Base-by-base conservation (phyloP, 306 rosid species). In the Hippophae gyantsensis region DNA sequence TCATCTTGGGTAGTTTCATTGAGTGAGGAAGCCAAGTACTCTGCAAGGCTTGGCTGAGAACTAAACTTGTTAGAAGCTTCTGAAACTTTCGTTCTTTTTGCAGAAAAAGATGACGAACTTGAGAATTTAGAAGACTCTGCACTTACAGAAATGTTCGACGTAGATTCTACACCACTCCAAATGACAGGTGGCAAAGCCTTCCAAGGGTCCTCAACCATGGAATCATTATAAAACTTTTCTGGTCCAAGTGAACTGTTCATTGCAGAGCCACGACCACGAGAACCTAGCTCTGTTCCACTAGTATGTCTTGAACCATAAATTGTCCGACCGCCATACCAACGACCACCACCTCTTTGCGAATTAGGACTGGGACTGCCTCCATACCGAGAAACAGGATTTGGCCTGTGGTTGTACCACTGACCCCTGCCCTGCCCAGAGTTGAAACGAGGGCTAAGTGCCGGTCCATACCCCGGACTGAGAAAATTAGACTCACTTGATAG, bases 151-250 rank as follows among this genome's bases (percentile, higher is more conserved):
- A 47, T 25, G 38, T 50, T 64, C 25, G 49, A 57, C 47, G 65
- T 23, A 61, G 54, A 44, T 57, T 10, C 26, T 8, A 38, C 45
- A n/a, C 65, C 63, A 51, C 61, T 79, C 89, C 87, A 78, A 38
- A 68, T 23, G 18, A 73, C 69, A 58, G 95, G 95, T 60, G 77
- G 50, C 71, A 80, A 58, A 78, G 46, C 60, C 73, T 76, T 73
- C 99, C 96, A 92, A 2, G 99, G 96, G 76, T 92, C 96, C 69
- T 83, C 96, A 45, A 92, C 69, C 99, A 92, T 92, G 68, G 96
- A 88, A 7, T 62, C 55, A 56, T 75, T 60, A 72, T 71, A 87
- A 71, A 80, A 82, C 60, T 32, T 65, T 56, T 66, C 78, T 0
- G 70, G 74, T 58, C 71, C 75, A 42, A 3, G 41, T 48, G 60